Evolutionary conservation across 2,329 filamentous ascomycete species (phyloP), one percentile per base, ranked within the genome.

Genomic region (Penicillium sp.): DNA sequence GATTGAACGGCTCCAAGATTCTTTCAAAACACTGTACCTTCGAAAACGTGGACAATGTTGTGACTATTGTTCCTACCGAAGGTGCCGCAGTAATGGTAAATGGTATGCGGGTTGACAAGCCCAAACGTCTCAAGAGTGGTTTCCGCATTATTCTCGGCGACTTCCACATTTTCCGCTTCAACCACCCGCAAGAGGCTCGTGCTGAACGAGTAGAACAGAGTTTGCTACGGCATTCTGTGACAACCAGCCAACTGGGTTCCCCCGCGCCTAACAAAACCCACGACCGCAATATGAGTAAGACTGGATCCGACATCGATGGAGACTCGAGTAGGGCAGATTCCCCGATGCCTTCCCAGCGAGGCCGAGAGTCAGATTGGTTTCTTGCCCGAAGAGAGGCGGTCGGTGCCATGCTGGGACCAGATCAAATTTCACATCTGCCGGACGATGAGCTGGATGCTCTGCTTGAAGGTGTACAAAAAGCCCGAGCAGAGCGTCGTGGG

Each of bases 71-170:
- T 31, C 95, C 95, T 0, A 88, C 84, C 59, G 91, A 96, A 66
- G 91, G 91, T n/a, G 95, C 95, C 1, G 91, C 93, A 11, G 91
- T 99, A 56, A 99, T 99, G 95, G 91, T 99, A 52, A 99, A 99
- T 68, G 95, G 95, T 56, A 85, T 93, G 63, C 89, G 93, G 19
- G 90, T 98, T 53, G 87, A 92, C 53, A 92, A 93, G 68, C 88
- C 93, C 1, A 92, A 89, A 64, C 86, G 92, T 63, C 81, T 99
- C 44, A 89, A 93, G 70, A 97, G 93, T 68, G 95, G 95, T 6
- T 96, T 93, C 72, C 89, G 95, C 60, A 90, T 99, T 53, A 99
- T 99, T 61, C 81, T 99, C 10, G 95, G 95, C 42, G 95, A 99
- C 74, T 99, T 99, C 67, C 95, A 99, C 74, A 99, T 99, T 59